Conservation (phyloP, 2,329 filamentous ascomycete species). For the Teratosphaeria zuluensis region DNA sequence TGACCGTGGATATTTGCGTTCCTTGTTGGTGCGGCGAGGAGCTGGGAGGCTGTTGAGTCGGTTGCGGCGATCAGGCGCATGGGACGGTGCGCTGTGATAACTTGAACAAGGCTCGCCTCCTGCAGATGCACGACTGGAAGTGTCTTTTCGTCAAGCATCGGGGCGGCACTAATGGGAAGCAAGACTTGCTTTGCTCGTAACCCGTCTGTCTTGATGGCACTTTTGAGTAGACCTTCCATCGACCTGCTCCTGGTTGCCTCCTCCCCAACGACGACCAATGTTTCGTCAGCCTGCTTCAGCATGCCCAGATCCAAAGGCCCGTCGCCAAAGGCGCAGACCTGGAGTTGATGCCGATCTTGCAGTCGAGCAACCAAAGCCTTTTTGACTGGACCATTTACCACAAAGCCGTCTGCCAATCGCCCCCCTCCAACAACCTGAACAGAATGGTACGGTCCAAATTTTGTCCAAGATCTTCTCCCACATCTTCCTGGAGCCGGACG, state of each 20-base stretch:
- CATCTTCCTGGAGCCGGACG: conserved; percentile 42
- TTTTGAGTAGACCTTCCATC: conserved; percentile 41
- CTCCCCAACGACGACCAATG: conserved; percentile 47
- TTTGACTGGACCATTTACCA: conserved; percentile 46
- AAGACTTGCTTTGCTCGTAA: conserved; percentile 40
- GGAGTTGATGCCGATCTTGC: conserved; percentile 21
- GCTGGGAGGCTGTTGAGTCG: conserved; percentile 33
- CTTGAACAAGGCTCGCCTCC: conserved; percentile 17
- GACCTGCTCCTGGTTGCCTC: conserved; percentile 37
- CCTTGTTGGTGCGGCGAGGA: conserved; percentile 47
- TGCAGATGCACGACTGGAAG: conserved; percentile 36
- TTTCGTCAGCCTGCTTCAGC: conserved; percentile 43
- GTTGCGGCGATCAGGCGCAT: conserved; percentile 30
- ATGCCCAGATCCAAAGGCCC: conserved; percentile 50
- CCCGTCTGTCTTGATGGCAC: conserved; percentile 32
- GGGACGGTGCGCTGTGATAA: conserved; percentile 1
- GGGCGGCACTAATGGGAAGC: conserved; percentile 30
- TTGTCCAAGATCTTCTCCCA: conserved; percentile 47
- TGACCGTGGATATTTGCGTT: conserved; percentile 40
- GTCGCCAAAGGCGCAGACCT: conserved; percentile 52
- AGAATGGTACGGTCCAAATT: conserved; percentile 29
- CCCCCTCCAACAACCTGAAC: conserved; percentile 47
- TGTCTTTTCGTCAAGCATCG: conserved; percentile 32
- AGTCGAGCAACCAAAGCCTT: conserved; percentile 37
- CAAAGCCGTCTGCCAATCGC: conserved; percentile 36